phyloP scores from a whole-genome alignment of 805 yeast species.

The Hanseniaspora opuntiae region DNA sequence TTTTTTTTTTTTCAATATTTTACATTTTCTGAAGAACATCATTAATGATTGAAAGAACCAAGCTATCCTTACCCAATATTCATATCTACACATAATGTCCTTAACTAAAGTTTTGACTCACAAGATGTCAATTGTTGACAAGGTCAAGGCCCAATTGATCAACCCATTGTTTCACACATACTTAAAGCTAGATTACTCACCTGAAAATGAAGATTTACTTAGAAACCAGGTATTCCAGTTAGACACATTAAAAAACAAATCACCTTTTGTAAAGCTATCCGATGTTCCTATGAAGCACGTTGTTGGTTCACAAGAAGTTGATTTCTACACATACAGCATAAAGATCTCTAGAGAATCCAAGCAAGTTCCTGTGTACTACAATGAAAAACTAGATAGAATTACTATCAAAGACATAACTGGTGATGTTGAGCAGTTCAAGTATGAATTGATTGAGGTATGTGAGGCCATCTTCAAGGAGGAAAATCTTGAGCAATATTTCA shows the following conservation, averaged over 20 bases:
- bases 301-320: not conserved
- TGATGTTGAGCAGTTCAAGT: not conserved
- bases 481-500: not conserved
- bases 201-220: not conserved
- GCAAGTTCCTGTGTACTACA: not conserved
- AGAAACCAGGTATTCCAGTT: conserved; percentile 1
- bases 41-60: not conserved
- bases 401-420: conserved; percentile 3
- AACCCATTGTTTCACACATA: conserved; percentile 4
- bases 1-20: too few species aligned
- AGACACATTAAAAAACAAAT: not conserved
- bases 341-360: not conserved
- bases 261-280: conserved; percentile 6
- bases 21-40: too few species aligned
- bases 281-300: not conserved
- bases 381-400: not conserved
- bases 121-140: conserved; percentile 2
- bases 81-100: not conserved
- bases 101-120: not conserved
- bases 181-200: conserved; percentile 4
- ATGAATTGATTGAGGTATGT: not conserved
- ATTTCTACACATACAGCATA: not conserved
- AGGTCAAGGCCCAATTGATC: not conserved
- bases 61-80: not conserved
- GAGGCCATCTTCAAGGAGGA: not conserved